Conservation (phyloP, 768 basidiomycete species). For the Porphyrellus cyaneotinctus region DNA sequence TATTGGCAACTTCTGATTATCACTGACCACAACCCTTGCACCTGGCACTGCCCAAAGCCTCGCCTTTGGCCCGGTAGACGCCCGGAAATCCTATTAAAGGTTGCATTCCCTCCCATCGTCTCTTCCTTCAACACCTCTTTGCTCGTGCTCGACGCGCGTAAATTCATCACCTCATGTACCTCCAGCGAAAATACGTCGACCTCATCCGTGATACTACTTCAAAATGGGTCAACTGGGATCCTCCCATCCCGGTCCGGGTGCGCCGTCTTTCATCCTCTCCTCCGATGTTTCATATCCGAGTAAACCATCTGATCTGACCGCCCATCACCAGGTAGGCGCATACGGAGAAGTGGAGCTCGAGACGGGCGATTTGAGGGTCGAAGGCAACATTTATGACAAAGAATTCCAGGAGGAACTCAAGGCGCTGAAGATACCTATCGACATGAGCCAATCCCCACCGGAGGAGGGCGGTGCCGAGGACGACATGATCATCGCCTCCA, state of each 20-base stretch:
- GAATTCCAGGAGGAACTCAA: slow-evolving; percentile 17
- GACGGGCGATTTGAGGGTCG: slow-evolving; percentile 29
- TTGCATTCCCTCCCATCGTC: too few relatives aligned
- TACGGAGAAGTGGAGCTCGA: slow-evolving; percentile 29
- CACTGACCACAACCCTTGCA: too few relatives aligned
- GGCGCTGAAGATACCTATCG: not conserved
- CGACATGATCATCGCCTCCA: slow-evolving; percentile 22
- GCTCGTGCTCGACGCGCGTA: not conserved
- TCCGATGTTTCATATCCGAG: too few relatives aligned
- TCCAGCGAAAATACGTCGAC: slow-evolving; percentile 34
- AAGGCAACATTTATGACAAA: slow-evolving; percentile 33
- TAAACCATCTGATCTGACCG: not conserved
- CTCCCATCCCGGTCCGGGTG: slow-evolving; percentile 32
- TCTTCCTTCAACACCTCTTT: too few relatives aligned
- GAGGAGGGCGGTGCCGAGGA: slow-evolving; percentile 17
- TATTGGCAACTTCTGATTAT: too few relatives aligned
- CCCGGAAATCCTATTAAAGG: too few relatives aligned
- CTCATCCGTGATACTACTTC: slow-evolving; percentile 30
- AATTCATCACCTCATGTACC: not conserved
- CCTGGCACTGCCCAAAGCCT: too few relatives aligned
- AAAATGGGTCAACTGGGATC: slow-evolving; percentile 40
- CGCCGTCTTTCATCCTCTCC: not conserved
- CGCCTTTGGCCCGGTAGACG: too few relatives aligned
- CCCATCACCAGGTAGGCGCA: slow-evolving; percentile 29
- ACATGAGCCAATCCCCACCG: slow-evolving; percentile 15